Evolutionary conservation across 2,329 filamentous ascomycete species (phyloP).

Genomic region (Bretziella fagacearum): DNA sequence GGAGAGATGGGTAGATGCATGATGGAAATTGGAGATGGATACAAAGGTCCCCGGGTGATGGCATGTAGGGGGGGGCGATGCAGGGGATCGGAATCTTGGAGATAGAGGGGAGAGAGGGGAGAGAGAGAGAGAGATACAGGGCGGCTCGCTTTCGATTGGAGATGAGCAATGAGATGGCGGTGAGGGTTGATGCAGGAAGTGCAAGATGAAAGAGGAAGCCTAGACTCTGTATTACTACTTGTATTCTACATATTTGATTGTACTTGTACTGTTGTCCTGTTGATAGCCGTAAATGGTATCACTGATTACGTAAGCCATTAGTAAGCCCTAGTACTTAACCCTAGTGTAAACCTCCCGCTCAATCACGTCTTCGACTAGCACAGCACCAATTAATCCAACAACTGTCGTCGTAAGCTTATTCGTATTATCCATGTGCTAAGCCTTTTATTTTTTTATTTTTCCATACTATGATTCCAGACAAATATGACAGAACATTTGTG

Average conservation of each 20-base stretch:
- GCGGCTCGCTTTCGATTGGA: background rate
- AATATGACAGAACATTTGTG: too few species aligned
- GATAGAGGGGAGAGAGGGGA: background rate
- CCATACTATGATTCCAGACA: background rate
- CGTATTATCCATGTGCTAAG: background rate
- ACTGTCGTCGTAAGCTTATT: background rate
- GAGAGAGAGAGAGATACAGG: background rate
- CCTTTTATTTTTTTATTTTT: too few species aligned
- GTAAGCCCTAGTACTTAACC: background rate
- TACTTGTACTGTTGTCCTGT: background rate
- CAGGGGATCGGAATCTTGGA: background rate
- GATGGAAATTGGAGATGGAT: background rate
- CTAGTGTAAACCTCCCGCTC: background rate
- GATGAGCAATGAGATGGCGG: background rate
- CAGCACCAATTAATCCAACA: background rate
- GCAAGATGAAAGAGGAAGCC: too few species aligned
- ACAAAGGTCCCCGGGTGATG: background rate
- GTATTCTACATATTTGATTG: background rate
- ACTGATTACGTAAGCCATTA: background rate
- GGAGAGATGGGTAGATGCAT: too few species aligned
- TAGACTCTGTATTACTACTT: background rate
- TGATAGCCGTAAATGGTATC: background rate
- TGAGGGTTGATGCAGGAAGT: background rate
- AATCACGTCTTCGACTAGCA: background rate
- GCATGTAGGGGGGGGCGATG: background rate